phyloP scores from a whole-genome alignment of 345 rosid genomes.

The Ceriops zippeliana region DNA sequence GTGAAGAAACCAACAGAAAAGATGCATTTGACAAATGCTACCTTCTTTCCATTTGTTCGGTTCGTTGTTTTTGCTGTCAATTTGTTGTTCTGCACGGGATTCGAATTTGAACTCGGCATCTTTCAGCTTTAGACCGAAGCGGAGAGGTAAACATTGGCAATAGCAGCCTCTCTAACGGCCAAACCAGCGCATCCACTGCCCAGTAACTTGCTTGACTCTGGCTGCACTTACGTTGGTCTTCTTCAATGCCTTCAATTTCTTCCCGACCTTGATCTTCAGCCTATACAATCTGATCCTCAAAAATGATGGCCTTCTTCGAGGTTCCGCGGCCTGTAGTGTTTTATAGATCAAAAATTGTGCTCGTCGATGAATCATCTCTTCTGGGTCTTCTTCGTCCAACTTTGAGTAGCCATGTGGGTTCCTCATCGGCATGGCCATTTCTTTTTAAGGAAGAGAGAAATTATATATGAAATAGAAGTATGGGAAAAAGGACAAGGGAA shows the following conservation, averaged over 20 bases:
- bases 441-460: neutral
- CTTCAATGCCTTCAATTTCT: conserved; percentile 53
- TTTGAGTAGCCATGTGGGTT: conserved; percentile 46
- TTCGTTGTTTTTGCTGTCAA: too few species aligned
- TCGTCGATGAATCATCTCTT: conserved; percentile 49
- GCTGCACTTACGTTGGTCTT: conserved; percentile 36
- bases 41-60: too few species aligned
- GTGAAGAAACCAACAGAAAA: too few species aligned
- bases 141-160: conserved; percentile 25
- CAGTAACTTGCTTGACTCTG: conserved; percentile 25
- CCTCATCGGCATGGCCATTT: conserved; percentile 40
- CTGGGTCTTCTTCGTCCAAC: conserved; percentile 66
- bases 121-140: too few species aligned
- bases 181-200: conserved; percentile 41
- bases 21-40: too few species aligned
- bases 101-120: too few species aligned
- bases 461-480: neutral
- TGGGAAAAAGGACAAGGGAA: too few species aligned
- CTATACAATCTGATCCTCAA: conserved; percentile 45
- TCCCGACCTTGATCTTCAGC: conserved; percentile 61
- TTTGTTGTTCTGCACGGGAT: too few species aligned
- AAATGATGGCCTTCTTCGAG: conserved; percentile 41
- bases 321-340: conserved; percentile 48
- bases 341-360: conserved; percentile 90
- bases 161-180: conserved; percentile 29